A percentile compares a stretch with the other conserved stretches of the same genome.
Evolutionary conservation across 352 stramenopile species (phyloP).

Genomic region (Phytophthora podocarpi): DNA sequence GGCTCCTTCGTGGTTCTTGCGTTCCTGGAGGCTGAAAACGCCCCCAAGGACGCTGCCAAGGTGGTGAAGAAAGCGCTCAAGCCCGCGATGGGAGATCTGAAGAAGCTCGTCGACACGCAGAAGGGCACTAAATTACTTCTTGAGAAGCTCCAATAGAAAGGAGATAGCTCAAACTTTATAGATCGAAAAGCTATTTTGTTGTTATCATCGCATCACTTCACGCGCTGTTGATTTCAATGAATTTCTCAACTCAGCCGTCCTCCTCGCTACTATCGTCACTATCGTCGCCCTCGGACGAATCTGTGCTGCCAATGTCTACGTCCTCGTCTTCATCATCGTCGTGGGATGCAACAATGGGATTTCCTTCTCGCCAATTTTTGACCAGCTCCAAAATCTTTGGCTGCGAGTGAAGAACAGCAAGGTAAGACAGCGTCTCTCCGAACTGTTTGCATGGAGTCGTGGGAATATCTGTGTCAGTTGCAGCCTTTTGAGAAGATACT

Average conservation of each 20-base stretch:
- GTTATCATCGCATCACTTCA: slow-evolving; percentile 8
- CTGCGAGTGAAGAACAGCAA: slow-evolving; percentile 51
- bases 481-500: not conserved
- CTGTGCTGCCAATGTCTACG: slow-evolving; percentile 16
- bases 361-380: slow-evolving; percentile 48
- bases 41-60: slow-evolving; percentile 48
- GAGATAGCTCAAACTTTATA: slow-evolving; percentile 45
- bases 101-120: slow-evolving; percentile 63
- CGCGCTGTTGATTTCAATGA: not conserved
- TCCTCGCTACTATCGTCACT: slow-evolving; percentile 28
- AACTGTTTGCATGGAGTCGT: slow-evolving; percentile 34
- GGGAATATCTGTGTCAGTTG: not conserved
- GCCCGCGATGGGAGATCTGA: slow-evolving; percentile 53
- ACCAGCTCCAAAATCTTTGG: slow-evolving; percentile 43
- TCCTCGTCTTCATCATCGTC: slow-evolving; percentile 15
- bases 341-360: slow-evolving; percentile 30
- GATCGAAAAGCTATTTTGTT: slow-evolving; percentile 34
- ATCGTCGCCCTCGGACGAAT: slow-evolving; percentile 21
- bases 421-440: slow-evolving; percentile 57
- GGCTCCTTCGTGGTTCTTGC: slow-evolving; percentile 85
- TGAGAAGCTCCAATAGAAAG: slow-evolving; percentile 76
- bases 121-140: slow-evolving; percentile 85
- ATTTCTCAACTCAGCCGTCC: slow-evolving; percentile 17
- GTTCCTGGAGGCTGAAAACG: slow-evolving; percentile 77
- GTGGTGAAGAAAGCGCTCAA: slow-evolving; percentile 72